Percentiles rank a stretch among this genome's conserved stretches.
phyloP scores from a whole-genome alignment of 768 basidiomycete species.

The Tulasnella sp. region DNA sequence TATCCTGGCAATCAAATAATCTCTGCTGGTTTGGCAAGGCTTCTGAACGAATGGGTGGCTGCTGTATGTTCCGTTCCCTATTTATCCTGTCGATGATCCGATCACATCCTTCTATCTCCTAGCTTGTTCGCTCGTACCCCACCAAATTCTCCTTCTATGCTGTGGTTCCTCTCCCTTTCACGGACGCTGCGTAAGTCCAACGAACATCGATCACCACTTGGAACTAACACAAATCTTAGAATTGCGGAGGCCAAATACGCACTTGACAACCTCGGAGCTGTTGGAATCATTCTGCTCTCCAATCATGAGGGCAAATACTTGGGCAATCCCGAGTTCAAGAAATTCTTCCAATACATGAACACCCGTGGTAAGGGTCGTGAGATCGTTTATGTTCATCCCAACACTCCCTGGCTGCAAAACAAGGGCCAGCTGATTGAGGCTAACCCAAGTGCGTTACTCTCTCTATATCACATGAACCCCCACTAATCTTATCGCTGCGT shows the following conservation, averaged over 20 bases:
- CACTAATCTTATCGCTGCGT: no score
- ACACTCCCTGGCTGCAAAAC: conserved; percentile 1
- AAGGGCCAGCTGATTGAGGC: conserved; percentile 6
- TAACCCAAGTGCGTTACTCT: no score
- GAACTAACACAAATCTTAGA: no score
- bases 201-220: no score
- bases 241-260: conserved; percentile 11
- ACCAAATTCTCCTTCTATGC: conserved; percentile 3
- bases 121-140: not conserved
- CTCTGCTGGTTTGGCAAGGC: not conserved
- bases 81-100: not conserved
- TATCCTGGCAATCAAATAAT: not conserved
- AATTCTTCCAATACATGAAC: conserved; percentile 4
- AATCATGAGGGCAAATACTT: conserved; percentile 14
- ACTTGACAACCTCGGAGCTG: not conserved
- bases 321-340: conserved; percentile 6
- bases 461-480: no score
- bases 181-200: not conserved
- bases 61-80: not conserved
- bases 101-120: not conserved
- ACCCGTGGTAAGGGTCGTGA: not conserved
- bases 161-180: conserved; percentile 7
- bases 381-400: conserved; percentile 11
- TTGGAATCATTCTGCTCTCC: conserved; percentile 5
- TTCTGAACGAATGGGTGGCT: conserved; percentile 1